Evolutionary conservation across 2,329 filamentous ascomycete species (phyloP), one percentile per base, ranked within the genome.

Genomic region (Dactylonectria macrodidyma): DNA sequence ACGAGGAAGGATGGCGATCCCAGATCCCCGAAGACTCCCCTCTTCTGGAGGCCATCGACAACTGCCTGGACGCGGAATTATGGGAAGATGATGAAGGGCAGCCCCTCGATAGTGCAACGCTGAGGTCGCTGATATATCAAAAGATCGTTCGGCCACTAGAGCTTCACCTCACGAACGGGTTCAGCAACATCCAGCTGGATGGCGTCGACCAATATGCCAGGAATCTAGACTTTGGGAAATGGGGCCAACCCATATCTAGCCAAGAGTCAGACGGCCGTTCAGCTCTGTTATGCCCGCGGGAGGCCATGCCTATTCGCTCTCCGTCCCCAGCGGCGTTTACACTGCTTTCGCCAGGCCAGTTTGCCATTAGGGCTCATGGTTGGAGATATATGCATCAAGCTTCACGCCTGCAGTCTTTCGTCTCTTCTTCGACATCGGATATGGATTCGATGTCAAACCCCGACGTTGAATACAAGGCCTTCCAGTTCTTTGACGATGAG

Each of bases 11-110:
- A 11, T 67, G 60, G 30, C 48, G 60, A 14, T 54, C 54, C 1
- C 48, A 64, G 12, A 64, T 69, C 2, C 64, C 67, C 1, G 50
- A 64, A 34, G 56, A 69, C 1, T 69, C 41, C 1, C 46, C 38
- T 33, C 24, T 69, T 6, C 14, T 57, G 1, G 10, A 30, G 0
- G 56, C 59, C 1, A 67, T 69, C 14, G 64, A 69, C 2, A 67
- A 64, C 11, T 69, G 67, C 19, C 33, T 69, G 0, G 51, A 67
- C 2, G 48, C 6, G 6, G 34, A 63, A 5, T 3, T 64, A 5
- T 69, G 67, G 64, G 55, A 69, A 10, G 47, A 69, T 3, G 50
- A 62, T n/a, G 24, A 62, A 9, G 6, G 26, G 3, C 4, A 55
- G 9, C 1, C 11, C 3, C 59, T 55, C 11, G 38, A 48, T 9